A percentile compares a stretch with the other conserved stretches of the same genome.
phyloP scores from a whole-genome alignment of 2,329 filamentous ascomycete genomes.

The Beauveria sp. region DNA sequence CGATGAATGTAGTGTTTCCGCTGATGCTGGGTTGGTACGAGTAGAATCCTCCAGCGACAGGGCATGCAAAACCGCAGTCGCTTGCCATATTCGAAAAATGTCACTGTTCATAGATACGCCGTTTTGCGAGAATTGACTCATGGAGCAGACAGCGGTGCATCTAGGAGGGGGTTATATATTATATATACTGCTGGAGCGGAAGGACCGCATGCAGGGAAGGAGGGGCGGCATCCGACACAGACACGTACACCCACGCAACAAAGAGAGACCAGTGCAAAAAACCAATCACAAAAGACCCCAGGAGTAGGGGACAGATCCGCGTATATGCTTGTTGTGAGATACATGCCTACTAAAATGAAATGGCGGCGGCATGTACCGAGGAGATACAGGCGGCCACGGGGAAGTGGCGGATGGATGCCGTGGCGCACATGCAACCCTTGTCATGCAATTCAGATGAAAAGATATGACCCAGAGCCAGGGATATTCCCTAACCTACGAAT shows the following conservation, averaged over 20 bases:
- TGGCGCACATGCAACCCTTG: not conserved
- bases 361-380: not conserved
- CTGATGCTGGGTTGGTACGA: conserved; percentile 28
- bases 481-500: no score
- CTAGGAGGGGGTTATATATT: not conserved
- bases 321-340: not conserved
- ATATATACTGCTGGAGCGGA: not conserved
- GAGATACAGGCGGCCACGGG: not conserved
- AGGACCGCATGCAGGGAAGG: not conserved
- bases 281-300: not conserved
- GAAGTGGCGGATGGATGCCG: not conserved
- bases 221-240: not conserved
- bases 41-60: conserved; percentile 29
- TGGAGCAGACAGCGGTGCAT: not conserved
- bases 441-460: not conserved
- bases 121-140: not conserved
- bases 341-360: not conserved
- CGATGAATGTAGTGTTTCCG: conserved; percentile 34
- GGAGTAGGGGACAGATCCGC: not conserved
- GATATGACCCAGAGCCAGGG: not conserved
- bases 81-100: conserved; percentile 23
- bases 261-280: not conserved
- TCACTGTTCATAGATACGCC: not conserved
- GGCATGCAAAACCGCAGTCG: conserved; percentile 29
- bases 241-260: not conserved